Evolutionary conservation across 2,329 filamentous ascomycete genomes (phyloP).

Genomic region (Blastomyces parvus): DNA sequence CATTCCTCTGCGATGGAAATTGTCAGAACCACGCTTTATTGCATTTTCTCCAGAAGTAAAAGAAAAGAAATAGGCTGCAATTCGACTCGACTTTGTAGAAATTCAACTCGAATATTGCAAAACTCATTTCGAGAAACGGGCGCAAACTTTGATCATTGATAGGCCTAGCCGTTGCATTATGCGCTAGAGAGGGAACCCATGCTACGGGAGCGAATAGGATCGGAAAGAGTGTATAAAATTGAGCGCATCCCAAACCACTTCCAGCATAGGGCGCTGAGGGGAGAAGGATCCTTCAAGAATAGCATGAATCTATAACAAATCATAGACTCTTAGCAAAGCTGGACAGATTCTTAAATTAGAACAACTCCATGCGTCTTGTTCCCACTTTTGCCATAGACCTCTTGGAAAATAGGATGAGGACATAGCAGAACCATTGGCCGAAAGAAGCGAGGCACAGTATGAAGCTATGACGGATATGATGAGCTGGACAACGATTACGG

Average conservation of each 20-base stretch:
- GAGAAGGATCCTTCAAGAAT: background rate
- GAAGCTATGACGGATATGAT: background rate
- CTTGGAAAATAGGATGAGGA: background rate
- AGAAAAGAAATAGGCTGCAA: no score
- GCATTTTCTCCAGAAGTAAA: no score
- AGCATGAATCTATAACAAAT: background rate
- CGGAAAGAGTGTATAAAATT: background rate
- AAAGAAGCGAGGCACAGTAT: background rate
- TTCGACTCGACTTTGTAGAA: no score
- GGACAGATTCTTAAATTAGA: background rate
- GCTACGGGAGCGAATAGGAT: background rate
- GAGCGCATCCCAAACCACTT: background rate
- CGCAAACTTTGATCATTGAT: background rate
- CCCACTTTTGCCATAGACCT: background rate
- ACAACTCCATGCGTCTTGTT: background rate
- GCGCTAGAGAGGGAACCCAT: background rate
- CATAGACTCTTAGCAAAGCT: background rate
- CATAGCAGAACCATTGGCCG: background rate
- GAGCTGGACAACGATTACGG: background rate
- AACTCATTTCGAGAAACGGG: no score
- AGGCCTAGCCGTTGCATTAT: background rate
- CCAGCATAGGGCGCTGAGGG: background rate
- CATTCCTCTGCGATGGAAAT: no score
- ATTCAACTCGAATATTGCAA: no score
- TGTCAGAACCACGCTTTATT: no score